Evolutionary conservation across 352 stramenopile species (phyloP).

Genomic region (Globisporangium takayamanum): DNA sequence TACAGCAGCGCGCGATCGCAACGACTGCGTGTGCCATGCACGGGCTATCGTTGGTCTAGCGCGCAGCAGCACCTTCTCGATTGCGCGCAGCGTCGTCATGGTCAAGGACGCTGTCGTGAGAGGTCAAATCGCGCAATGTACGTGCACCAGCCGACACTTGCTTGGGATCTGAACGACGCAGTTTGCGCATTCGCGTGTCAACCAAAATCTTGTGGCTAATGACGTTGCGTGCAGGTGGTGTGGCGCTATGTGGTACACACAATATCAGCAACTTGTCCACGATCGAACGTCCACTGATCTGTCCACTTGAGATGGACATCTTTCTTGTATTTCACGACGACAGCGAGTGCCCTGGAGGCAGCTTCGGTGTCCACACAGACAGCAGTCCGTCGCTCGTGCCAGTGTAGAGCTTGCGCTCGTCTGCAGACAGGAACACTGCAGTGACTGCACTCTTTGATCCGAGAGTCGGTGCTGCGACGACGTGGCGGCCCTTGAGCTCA

Average conservation of each 20-base stretch:
- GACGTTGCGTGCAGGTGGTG: too few species aligned
- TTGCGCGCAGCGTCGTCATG: slow-evolving; percentile 2
- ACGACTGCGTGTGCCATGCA: too few species aligned
- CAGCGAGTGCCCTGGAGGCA: slow-evolving; percentile 7
- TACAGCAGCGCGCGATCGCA: not conserved
- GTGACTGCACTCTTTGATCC: slow-evolving; percentile 32
- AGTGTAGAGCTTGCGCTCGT: slow-evolving; percentile 61
- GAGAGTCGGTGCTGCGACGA: slow-evolving; percentile 18
- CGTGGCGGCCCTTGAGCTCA: slow-evolving; percentile 45
- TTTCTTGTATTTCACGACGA: not conserved
- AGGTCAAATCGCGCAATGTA: not conserved
- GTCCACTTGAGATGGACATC: too few species aligned
- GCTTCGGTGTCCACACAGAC: slow-evolving; percentile 33
- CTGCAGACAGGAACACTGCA: slow-evolving; percentile 34
- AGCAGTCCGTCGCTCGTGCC: slow-evolving; percentile 48
- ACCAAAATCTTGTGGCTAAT: too few species aligned
- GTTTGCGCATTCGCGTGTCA: too few species aligned
- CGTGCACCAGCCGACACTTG: not conserved
- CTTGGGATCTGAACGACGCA: too few species aligned
- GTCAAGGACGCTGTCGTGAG: not conserved
- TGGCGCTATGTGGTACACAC: too few species aligned
- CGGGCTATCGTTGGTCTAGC: not conserved
- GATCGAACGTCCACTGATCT: too few species aligned
- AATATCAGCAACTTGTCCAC: too few species aligned
- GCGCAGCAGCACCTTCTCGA: slow-evolving; percentile 4